Evolutionary conservation across 2,329 filamentous ascomycete genomes (phyloP).

Genomic region (Alternaria atra): DNA sequence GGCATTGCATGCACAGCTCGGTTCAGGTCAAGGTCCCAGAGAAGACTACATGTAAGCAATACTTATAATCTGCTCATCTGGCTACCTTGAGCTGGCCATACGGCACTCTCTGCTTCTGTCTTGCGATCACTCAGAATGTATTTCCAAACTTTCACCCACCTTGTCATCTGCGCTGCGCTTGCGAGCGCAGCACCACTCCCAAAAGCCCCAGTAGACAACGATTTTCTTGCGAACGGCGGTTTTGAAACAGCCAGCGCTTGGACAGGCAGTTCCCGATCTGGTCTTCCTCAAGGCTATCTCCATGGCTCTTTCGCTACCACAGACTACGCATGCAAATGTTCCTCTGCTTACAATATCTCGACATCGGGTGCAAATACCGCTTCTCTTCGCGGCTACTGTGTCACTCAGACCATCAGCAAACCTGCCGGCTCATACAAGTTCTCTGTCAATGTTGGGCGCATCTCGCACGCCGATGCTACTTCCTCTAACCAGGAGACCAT

Average conservation of each 20-base stretch:
- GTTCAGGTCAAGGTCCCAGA: not conserved
- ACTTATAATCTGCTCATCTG: not conserved
- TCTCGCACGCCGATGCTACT: not conserved
- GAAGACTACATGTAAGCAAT: not conserved
- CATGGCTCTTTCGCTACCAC: not conserved
- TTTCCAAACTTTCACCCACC: not conserved
- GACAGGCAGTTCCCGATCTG: not conserved
- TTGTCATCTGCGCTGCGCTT: not conserved
- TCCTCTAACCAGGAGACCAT: not conserved
- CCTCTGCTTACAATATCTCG: not conserved
- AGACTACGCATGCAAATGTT: not conserved
- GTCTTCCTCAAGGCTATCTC: not conserved
- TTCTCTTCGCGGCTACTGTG: not conserved
- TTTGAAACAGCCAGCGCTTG: not conserved
- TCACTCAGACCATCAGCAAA: not conserved
- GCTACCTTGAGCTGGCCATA: too few relatives aligned
- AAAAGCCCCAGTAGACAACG: not conserved
- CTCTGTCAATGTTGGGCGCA: not conserved
- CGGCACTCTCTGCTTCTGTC: too few relatives aligned
- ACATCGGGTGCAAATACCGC: not conserved
- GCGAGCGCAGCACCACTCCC: not conserved
- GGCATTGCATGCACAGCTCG: not conserved
- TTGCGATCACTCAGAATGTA: too few relatives aligned
- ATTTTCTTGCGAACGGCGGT: not conserved
- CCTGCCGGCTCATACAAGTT: not conserved